These are phyloP conservation scores for Silene latifolia DNA, from an alignment of 148 eudicot genomes.

Conservation along the genomic window DNA sequence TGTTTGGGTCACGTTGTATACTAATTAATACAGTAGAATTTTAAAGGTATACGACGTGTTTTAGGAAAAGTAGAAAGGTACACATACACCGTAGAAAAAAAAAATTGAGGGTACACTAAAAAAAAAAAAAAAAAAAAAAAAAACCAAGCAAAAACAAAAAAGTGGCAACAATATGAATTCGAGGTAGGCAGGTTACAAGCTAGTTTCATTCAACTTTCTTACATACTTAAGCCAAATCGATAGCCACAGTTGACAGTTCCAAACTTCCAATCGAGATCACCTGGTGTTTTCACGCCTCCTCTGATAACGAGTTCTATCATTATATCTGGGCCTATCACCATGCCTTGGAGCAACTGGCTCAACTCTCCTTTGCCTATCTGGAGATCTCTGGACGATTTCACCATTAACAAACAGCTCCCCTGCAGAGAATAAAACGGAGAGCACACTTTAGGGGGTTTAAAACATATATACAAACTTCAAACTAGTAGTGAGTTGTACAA, in stretches of 20 bases:
- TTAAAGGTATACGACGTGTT: too few species aligned
- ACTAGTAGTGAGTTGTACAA: too few species aligned
- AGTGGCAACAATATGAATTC: not conserved
- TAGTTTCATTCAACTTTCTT: slow-evolving; percentile 7
- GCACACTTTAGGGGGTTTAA: too few species aligned
- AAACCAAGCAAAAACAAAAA: not conserved
- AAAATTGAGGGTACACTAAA: too few species aligned
- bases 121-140: too few species aligned
- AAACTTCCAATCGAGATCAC: slow-evolving; percentile 19
- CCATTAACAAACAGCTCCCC: slow-evolving; percentile 95
- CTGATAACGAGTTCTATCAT: slow-evolving; percentile 75
- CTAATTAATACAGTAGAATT: too few species aligned
- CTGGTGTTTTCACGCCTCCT: slow-evolving; percentile 76
- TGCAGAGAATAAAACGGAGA: slow-evolving; percentile 19
- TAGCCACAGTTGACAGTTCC: not conserved
- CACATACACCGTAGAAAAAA: too few species aligned
- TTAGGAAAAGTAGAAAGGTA: too few species aligned
- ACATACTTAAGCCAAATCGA: slow-evolving; percentile 8
- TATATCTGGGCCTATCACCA: slow-evolving; percentile 90
- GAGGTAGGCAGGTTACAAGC: slow-evolving; percentile 13
- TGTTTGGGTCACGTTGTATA: too few species aligned
- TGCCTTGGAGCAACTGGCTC: slow-evolving; percentile 86
- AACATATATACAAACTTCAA: too few species aligned
- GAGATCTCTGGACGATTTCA: slow-evolving; percentile 89
- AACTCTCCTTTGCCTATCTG: slow-evolving; percentile 94